Base-by-base conservation (phyloP, 208 protist genomes). In the Trypanosoma vivax region DNA sequence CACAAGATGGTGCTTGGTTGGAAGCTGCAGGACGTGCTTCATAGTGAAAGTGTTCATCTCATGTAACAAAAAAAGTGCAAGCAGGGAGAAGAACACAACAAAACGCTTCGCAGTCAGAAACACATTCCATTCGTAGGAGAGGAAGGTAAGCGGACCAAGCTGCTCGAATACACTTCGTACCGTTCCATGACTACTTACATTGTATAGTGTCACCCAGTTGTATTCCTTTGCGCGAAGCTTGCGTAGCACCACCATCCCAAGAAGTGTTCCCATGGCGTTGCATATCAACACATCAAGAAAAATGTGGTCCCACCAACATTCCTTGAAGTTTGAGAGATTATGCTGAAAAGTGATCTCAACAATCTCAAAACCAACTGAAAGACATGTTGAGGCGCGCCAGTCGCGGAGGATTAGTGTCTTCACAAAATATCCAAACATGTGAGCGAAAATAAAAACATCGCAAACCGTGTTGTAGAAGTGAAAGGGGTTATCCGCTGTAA, bases 231-330 rank as follows among this genome's bases (percentile, higher is more conserved):
- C 83, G 21, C 70, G 70, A 18, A 92, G 64, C 37, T 41, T 34
- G 23, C 69, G 57, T 50, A 96, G 69, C 31, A 80, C 65, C 53
- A 67, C 69, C 42, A 86, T 70, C 16, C 97, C 97, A 2, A 97
- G 34, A 3, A 96, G 47, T 42, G 96, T 98, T 31, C 97, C 97
- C 3, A 94, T 66, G 7, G 61, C 70, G 73, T 99, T 99, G 73
- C 96, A 98, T n/a, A 97, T 54, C 0, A 98, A 48, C 19, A 97
- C 84, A 67, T 99, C 97, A 4, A 98, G 66, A 24, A 99, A 58
- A 4, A 97, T 16, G 65, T 98, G 93, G 65, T 99, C 97, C 96
- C 96, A 99, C 96, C 97, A 99, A 80, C 97, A 99, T 76, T 99
- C 95, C n/a, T 71, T 62, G 65, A 99, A 98, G 74, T 99, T 99